A percentile compares a stretch with the other conserved stretches of the same genome.
phyloP scores from a whole-genome alignment of 306 rosid species.

The Heteromeles arbutifolia region DNA sequence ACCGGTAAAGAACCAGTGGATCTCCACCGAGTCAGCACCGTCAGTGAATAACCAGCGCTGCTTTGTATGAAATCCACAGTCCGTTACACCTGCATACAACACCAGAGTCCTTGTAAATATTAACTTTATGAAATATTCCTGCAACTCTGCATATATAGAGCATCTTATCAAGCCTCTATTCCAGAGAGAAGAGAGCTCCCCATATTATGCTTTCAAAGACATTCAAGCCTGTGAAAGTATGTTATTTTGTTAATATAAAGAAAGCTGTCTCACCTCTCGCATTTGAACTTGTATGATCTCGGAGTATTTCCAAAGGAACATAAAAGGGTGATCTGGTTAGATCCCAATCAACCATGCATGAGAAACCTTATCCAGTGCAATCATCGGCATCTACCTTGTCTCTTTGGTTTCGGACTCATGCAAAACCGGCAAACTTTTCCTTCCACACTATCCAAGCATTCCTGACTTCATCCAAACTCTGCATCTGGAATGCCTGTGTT shows the following conservation, averaged over 20 bases:
- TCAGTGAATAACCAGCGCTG: slow-evolving; percentile 83
- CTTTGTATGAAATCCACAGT: slow-evolving; percentile 84
- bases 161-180: neutral
- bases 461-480: slow-evolving; percentile 66
- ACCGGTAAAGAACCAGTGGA: neutral
- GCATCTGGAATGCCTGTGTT: slow-evolving; percentile 56
- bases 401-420: slow-evolving; percentile 15
- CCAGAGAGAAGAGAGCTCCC: neutral
- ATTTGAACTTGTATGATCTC: slow-evolving; percentile 59
- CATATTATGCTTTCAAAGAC: neutral
- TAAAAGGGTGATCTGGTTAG: slow-evolving; percentile 73
- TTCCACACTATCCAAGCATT: slow-evolving; percentile 72
- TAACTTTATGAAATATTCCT: neutral
- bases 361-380: slow-evolving; percentile 34
- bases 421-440: slow-evolving; percentile 28
- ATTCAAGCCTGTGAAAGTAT: neutral
- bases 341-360: slow-evolving; percentile 87
- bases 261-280: slow-evolving; percentile 55
- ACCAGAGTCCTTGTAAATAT: neutral
- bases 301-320: slow-evolving; percentile 70
- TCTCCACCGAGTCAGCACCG: slow-evolving; percentile 55
- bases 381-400: slow-evolving; percentile 3
- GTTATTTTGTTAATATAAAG: neutral
- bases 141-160: neutral
- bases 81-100: slow-evolving; percentile 62